phyloP scores from a whole-genome alignment of 345 rosid species.

The Rhizophora apiculata region DNA sequence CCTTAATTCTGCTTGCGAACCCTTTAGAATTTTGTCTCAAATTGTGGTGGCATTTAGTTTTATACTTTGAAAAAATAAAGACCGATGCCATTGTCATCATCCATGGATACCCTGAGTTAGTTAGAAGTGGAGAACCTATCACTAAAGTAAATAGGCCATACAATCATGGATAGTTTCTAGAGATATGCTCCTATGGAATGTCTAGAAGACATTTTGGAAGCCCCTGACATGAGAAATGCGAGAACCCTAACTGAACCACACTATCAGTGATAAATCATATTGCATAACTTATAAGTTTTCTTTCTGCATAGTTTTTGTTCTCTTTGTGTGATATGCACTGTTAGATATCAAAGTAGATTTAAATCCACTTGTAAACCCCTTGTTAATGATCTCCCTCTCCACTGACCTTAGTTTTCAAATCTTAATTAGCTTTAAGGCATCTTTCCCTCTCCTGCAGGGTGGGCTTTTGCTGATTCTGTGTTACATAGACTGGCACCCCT shows the following conservation, averaged over 20 bases:
- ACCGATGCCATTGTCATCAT: too few relatives aligned
- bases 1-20: not conserved
- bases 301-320: not conserved
- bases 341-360: not conserved
- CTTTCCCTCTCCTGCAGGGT: constrained; percentile 45
- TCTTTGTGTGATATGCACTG: not conserved
- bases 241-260: not conserved
- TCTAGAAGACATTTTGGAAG: not conserved
- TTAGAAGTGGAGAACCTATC: too few relatives aligned
- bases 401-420: not conserved
- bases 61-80: too few relatives aligned
- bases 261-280: not conserved
- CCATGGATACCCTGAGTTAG: too few relatives aligned
- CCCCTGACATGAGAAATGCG: too few relatives aligned
- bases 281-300: too few relatives aligned
- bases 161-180: too few relatives aligned
- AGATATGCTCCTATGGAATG: not conserved
- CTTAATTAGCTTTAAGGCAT: not conserved
- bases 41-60: too few relatives aligned
- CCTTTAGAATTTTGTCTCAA: not conserved
- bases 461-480: constrained; percentile 98
- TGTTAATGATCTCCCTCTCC: not conserved
- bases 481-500: constrained; percentile 92
- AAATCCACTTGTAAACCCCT: not conserved
- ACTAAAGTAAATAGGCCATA: too few relatives aligned